These are phyloP conservation scores for Plasmodium vivax DNA, from an alignment of 169 alveolate species.

Conservation along the genomic window DNA sequence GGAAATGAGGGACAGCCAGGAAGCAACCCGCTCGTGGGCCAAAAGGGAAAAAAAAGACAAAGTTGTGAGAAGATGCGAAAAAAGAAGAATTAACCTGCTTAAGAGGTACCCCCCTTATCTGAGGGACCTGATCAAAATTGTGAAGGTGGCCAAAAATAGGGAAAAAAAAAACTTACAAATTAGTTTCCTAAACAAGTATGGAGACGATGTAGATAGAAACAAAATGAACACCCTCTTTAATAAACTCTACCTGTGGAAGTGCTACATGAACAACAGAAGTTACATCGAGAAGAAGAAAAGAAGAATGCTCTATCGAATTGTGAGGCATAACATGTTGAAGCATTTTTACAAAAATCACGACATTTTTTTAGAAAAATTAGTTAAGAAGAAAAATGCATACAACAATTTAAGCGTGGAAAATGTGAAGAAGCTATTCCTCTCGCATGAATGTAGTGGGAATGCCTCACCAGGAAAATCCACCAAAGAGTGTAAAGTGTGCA, in stretches of 20 bases:
- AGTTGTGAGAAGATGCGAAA: conserved; percentile 7
- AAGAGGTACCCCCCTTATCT: conserved; percentile 62
- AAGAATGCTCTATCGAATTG: conserved; percentile 55
- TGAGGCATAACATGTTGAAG: conserved; percentile 54
- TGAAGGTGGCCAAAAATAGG: conserved; percentile 40
- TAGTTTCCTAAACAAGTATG: conserved; percentile 29
- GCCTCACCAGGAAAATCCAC: not conserved
- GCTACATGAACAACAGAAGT: conserved; percentile 35
- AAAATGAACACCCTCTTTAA: conserved; percentile 40
- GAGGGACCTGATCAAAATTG: conserved; percentile 61
- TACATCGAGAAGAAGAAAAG: conserved; percentile 37
- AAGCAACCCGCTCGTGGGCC: not conserved
- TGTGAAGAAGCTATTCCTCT: conserved; percentile 17
- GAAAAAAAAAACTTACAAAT: conserved; percentile 52
- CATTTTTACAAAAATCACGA: conserved; percentile 61
- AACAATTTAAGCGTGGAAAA: conserved; percentile 45
- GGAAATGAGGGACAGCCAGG: not conserved
- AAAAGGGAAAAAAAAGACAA: not conserved
- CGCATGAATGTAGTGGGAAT: conserved; percentile 19
- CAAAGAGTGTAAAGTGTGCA: conserved; percentile 34
- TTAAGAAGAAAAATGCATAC: conserved; percentile 21
- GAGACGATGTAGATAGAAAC: conserved; percentile 6
- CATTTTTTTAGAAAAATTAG: conserved; percentile 24
- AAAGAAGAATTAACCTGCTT: conserved; percentile 34
- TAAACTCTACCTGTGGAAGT: conserved; percentile 7